These are phyloP conservation scores for Trichophyton simii DNA, from an alignment of 2,329 filamentous ascomycete genomes.

Conservation along the genomic window DNA sequence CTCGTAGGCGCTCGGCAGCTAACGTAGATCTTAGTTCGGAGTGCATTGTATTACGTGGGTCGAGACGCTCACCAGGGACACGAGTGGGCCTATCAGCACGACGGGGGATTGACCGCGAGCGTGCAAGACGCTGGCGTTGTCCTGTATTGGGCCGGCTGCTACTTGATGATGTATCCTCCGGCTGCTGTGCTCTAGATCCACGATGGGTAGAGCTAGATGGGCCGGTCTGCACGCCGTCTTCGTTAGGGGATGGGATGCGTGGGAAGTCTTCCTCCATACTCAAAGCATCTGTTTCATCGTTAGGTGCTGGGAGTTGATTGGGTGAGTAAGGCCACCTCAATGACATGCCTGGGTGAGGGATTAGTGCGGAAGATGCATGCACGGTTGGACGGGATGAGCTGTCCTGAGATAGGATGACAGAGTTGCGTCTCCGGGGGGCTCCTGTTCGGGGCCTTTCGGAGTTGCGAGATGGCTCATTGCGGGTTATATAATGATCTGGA, in stretches of 20 bases:
- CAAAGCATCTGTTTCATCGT: neutral
- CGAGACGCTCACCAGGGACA: constrained; percentile 18
- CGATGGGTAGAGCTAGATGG: constrained; percentile 1
- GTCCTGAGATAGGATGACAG: constrained; percentile 31
- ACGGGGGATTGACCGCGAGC: constrained; percentile 26
- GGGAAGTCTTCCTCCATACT: constrained; percentile 12
- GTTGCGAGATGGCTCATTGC: constrained; percentile 22
- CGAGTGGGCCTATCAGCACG: constrained; percentile 20
- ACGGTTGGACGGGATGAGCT: constrained; percentile 11
- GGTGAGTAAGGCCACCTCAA: constrained; percentile 32
- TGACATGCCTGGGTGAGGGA: constrained; percentile 23
- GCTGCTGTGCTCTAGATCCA: neutral
- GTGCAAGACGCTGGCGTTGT: constrained; percentile 20
- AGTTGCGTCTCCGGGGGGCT: constrained; percentile 28
- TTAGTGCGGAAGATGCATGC: constrained; percentile 14
- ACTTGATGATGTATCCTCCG: neutral
- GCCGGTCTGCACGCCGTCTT: constrained; percentile 2
- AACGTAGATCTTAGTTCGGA: constrained; percentile 28
- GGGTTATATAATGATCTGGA: constrained; percentile 18
- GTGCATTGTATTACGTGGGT: constrained; percentile 15
- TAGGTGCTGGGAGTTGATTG: constrained; percentile 21
- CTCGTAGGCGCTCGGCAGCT: constrained; percentile 28
- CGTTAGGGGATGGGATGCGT: constrained; percentile 13
- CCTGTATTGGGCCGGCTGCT: constrained; percentile 4
- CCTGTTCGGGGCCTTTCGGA: constrained; percentile 17